Evolutionary conservation across 1,284 basidiomycete genomes (phyloP), one percentile per base, ranked within the genome.

Genomic region (Ustilago bromivora): DNA sequence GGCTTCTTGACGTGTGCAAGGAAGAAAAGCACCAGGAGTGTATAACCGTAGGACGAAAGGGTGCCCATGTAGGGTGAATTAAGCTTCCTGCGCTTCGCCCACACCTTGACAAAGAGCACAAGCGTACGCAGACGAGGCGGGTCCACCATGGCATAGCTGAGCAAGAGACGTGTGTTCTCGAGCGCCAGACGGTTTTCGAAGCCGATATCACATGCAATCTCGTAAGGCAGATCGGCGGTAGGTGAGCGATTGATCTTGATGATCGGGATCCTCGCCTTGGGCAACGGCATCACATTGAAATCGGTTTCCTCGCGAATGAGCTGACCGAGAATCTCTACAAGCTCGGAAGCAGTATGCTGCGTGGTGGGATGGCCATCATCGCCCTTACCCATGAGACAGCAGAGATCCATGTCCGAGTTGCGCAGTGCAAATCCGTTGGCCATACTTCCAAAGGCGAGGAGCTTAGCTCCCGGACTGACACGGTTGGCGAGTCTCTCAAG

Each of bases 351-450:
- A 52, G 61, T 70, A 23, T 71, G 75, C 46, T 76, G 70, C 4
- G 76, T 63, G 13, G 59, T 57, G 10, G 68, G 63, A 46, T 76
- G 49, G 36, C 71, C 62, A n/a, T 68, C 71, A 9, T 47, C 34
- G 23, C 54, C 71, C 36, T 71, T 79, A 46, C 66, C 66, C 46
- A 97, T 93, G 83, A 99, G 89, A 87, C 96, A 98, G 86, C 96
- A 98, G 51, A 99, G 89, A 87, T 99, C 96, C 96, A 99, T 98
- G 87, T 98, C 96, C 72, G 94, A 98, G 88, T 98, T 96, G 79
- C 94, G 90, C 82, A 98, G 90, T 83, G 94, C 95, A 88, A 95
- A 96, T 83, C 92, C 95, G 87, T 94, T 98, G 57, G 92, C 96
- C 79, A 94, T 97, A 63, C 84, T 85, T 32, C 96, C 96, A 86